Evolutionary conservation across 2,329 filamentous ascomycete species (phyloP), one percentile per base, ranked within the genome.

Genomic region (Trichocomaceae sp.): DNA sequence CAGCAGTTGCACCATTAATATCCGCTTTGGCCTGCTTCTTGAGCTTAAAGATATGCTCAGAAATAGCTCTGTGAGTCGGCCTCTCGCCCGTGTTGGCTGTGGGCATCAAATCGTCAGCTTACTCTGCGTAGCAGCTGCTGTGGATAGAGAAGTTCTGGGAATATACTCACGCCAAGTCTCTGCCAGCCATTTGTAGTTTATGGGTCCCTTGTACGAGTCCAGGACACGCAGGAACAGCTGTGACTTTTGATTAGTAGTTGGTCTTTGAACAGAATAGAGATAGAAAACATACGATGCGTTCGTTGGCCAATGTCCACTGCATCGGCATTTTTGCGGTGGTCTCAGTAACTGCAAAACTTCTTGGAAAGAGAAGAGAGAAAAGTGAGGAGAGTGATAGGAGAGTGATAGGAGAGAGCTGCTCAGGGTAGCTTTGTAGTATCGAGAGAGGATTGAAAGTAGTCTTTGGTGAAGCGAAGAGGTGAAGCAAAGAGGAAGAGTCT

Each of bases 41-140:
- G 5, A 56, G 35, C 13, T 37, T 56, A 35, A 49, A 56, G 5
- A 56, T 45, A 10, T 51, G 54, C 22, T 56, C 54, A 0, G 54
- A 56, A 5, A 56, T 50, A 12, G 54, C 54, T 5, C 54, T 49
- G 1, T 49, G 23, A n/a, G 54, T 56, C 10, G 54, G 54, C 13
- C 19, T 44, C 10, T 56, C 54, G 8, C 52, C 33, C 7, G 31
- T 20, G 47, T 51, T 48, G 41, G 50, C 54, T 52, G 22, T 35
- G 2, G 19, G 39, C 8, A 12, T 1, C 23, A 20, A n/a, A 31
- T 10, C 17, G 22, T 31, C 15, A 31, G 26, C 10, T 6, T 31
- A 20, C 5, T 50, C 4, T 22, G 20, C 3, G 5, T n/a, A 37
- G 23, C n/a, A n/a, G n/a, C 29, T 19, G 7, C 39, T 10, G 12